Percentiles rank a stretch among this genome's conserved stretches.
Evolutionary conservation across 306 rosid genomes (phyloP).

Genomic region (Vachellia collinsii): DNA sequence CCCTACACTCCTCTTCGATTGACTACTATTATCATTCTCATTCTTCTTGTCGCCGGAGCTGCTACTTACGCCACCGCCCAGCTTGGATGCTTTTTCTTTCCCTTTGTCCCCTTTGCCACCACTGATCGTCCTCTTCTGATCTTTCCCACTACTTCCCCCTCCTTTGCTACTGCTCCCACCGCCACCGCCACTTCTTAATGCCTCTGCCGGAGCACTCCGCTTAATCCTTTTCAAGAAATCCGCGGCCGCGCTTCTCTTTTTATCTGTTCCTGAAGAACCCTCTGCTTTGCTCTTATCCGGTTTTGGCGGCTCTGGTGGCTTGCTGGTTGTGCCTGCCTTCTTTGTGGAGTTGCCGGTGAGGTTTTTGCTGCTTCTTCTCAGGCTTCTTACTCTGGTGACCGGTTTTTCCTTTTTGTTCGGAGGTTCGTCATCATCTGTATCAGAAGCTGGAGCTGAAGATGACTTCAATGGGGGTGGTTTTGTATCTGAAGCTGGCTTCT

Average conservation of each 20-base stretch:
- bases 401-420: conserved; percentile 63
- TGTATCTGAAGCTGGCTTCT: conserved; percentile 46
- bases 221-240: conserved; percentile 89
- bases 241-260: conserved; percentile 64
- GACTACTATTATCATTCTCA: conserved; percentile 54
- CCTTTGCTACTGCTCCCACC: conserved; percentile 38
- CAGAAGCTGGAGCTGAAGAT: conserved; percentile 29
- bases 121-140: conserved; percentile 55
- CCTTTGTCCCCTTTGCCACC: conserved; percentile 52
- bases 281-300: conserved; percentile 47
- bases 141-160: conserved; percentile 38
- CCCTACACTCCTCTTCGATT: conserved; percentile 76
- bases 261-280: conserved; percentile 30
- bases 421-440: conserved; percentile 52
- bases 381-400: conserved; percentile 76
- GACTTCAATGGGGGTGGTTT: conserved; percentile 52
- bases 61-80: conserved; percentile 37
- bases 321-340: conserved; percentile 29
- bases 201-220: conserved; percentile 54
- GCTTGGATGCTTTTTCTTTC: conserved; percentile 57
- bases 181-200: conserved; percentile 40
- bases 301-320: conserved; percentile 27
- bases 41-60: conserved; percentile 51
- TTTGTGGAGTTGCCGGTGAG: conserved; percentile 20
- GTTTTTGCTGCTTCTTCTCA: conserved; percentile 63